Evolutionary conservation across 2,329 filamentous ascomycete species (phyloP).

Genomic region (Cucurbitaria berberidis): DNA sequence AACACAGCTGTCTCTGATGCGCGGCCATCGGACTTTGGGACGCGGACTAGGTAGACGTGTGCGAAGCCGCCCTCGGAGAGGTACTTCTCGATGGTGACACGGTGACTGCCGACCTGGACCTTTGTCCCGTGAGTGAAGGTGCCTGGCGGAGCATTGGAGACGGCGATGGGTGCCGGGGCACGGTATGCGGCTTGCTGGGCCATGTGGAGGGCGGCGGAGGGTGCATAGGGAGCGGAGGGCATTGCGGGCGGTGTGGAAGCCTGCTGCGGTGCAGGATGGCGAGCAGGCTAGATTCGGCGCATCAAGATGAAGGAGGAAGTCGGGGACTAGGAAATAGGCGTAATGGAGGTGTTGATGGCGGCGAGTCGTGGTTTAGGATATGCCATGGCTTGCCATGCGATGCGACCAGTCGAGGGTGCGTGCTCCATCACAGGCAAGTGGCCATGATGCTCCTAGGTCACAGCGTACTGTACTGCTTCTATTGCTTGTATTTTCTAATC

Average conservation of each 20-base stretch:
- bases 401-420: conserved; percentile 9
- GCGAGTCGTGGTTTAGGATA: conserved; percentile 10
- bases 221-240: conserved; percentile 49
- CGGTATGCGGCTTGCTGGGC: conserved; percentile 47
- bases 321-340: conserved; percentile 9
- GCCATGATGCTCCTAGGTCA: no score
- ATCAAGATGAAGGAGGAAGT: conserved; percentile 31
- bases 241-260: conserved; percentile 43
- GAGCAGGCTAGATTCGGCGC: conserved; percentile 38
- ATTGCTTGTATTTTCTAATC: neutral
- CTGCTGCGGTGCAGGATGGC: conserved; percentile 45
- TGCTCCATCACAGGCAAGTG: conserved; percentile 31
- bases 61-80: conserved; percentile 98
- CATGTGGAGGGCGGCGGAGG: conserved; percentile 41
- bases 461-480: conserved; percentile 5
- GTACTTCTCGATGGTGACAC: conserved; percentile 94
- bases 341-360: conserved; percentile 10
- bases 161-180: conserved; percentile 35
- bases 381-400: conserved; percentile 10
- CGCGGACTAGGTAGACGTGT: conserved; percentile 94
- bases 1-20: conserved; percentile 83
- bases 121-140: conserved; percentile 94
- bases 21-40: conserved; percentile 73
- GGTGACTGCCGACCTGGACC: conserved; percentile 91
- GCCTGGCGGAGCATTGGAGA: conserved; percentile 60